Evolutionary conservation across 345 rosid species (phyloP).

Genomic region (Eucalyptus sp.): DNA sequence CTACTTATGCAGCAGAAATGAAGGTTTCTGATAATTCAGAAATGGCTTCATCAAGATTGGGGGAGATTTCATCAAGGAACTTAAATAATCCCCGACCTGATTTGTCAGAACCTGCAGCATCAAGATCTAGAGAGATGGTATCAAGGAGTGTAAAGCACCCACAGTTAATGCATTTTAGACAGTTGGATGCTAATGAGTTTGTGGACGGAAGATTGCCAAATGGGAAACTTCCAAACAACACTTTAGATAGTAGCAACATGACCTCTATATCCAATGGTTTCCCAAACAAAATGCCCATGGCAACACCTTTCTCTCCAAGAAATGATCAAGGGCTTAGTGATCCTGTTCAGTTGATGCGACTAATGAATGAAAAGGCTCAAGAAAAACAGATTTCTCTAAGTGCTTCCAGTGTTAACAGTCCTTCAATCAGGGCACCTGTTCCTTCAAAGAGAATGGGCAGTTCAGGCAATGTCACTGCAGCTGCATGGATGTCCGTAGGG

Average conservation of each 20-base stretch:
- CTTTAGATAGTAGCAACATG: conserved; percentile 17
- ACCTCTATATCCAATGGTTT: conserved; percentile 23
- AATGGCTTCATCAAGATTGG: conserved; percentile 1
- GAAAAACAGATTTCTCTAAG: conserved; percentile 35
- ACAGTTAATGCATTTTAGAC: conserved; percentile 30
- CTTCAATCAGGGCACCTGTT: conserved; percentile 16
- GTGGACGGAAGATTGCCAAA: conserved; percentile 32
- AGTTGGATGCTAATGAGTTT: conserved; percentile 18
- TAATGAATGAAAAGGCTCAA: conserved; percentile 39
- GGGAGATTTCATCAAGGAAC: neutral
- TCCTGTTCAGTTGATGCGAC: conserved; percentile 56
- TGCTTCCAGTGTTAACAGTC: conserved; percentile 9
- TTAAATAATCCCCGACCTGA: neutral
- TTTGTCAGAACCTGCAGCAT: conserved; percentile 3
- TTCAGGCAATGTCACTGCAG: conserved; percentile 54
- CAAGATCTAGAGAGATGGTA: conserved; percentile 18
- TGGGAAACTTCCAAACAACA: conserved; percentile 22
- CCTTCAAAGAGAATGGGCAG: conserved; percentile 30
- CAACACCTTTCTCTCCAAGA: conserved; percentile 20
- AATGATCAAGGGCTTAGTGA: conserved; percentile 40
- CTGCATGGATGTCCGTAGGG: conserved; percentile 90
- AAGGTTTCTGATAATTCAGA: conserved; percentile 29
- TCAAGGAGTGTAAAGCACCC: conserved; percentile 22
- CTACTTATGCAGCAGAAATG: conserved; percentile 21
- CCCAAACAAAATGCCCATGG: conserved; percentile 30